phyloP scores from a whole-genome alignment of 371 early-diverging fungal genomes.

The Mortierella sp. region DNA sequence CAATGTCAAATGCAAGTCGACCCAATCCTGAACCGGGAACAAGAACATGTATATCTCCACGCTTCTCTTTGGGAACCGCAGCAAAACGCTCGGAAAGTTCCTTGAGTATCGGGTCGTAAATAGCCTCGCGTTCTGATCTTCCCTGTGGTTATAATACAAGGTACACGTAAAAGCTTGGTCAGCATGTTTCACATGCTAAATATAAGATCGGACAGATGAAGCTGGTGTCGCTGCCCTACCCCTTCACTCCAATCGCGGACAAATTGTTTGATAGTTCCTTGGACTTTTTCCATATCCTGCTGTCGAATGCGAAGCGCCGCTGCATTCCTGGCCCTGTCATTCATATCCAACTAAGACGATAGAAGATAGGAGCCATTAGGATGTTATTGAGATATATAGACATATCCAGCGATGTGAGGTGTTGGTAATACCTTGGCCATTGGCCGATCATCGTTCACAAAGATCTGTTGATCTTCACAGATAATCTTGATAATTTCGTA shows the following conservation, averaged over 20 bases:
- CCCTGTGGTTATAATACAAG: constrained; percentile 64
- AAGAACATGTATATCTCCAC: constrained; percentile 72
- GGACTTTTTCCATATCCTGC: constrained; percentile 89
- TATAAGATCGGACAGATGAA: background rate
- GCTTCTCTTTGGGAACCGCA: constrained; percentile 58
- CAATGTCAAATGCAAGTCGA: constrained; percentile 89
- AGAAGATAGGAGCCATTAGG: background rate
- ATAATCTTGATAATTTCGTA: constrained; percentile 60
- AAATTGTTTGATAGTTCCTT: constrained; percentile 90
- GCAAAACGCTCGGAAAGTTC: constrained; percentile 72
- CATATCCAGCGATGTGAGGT: background rate
- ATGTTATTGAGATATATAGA: background rate
- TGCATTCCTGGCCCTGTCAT: constrained; percentile 35
- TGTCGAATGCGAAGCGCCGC: constrained; percentile 68
- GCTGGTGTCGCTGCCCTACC: constrained; percentile 44
- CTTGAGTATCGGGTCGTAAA: constrained; percentile 86
- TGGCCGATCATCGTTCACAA: constrained; percentile 54
- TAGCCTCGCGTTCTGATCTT: constrained; percentile 78
- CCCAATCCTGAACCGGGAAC: constrained; percentile 96
- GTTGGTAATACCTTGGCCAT: constrained; percentile 19
- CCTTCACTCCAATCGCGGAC: constrained; percentile 94
- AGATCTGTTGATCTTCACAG: constrained; percentile 58
- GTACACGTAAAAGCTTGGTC: background rate
- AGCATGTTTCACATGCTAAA: background rate
- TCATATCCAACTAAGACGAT: constrained; percentile 23